Conservation (phyloP, 306 rosid species). For the Canavalia gladiata region DNA sequence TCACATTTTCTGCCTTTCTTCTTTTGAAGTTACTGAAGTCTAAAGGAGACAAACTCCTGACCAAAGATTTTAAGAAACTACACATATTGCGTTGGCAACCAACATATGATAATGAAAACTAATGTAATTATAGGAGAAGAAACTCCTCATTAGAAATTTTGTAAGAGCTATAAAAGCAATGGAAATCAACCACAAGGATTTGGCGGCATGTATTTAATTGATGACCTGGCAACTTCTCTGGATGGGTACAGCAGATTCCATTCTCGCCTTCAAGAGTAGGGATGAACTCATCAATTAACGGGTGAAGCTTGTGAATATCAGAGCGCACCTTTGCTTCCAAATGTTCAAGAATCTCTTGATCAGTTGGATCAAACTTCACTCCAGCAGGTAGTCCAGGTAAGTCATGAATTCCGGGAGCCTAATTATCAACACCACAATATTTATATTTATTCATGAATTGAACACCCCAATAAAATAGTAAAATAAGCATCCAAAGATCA, state of each 20-base stretch:
- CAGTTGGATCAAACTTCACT: slow-evolving; percentile 89
- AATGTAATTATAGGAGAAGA: not conserved
- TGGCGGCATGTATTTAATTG: not conserved
- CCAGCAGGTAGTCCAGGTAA: slow-evolving; percentile 85
- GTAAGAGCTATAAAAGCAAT: not conserved
- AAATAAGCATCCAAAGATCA: slow-evolving; percentile 5
- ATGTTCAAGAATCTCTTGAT: slow-evolving; percentile 83
- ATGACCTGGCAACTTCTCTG: slow-evolving; percentile 80
- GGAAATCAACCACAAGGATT: slow-evolving; percentile 3
- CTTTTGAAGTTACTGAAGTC: slow-evolving; percentile 27
- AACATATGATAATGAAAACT: not conserved
- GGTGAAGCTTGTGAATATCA: slow-evolving; percentile 73
- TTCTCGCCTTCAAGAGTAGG: slow-evolving; percentile 82
- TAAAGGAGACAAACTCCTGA: slow-evolving; percentile 34
- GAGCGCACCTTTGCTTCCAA: slow-evolving; percentile 75
- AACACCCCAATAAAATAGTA: slow-evolving; percentile 17
- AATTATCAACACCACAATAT: slow-evolving; percentile 13
- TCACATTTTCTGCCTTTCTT: slow-evolving; percentile 40
- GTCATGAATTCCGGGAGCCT: slow-evolving; percentile 70
- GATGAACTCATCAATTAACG: slow-evolving; percentile 79
- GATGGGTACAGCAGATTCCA: slow-evolving; percentile 87
- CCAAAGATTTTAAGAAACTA: not conserved
- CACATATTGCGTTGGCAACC: not conserved
- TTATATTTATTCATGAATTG: slow-evolving; percentile 15
- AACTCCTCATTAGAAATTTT: slow-evolving; percentile 4